phyloP scores from a whole-genome alignment of 2,329 filamentous ascomycete genomes.

The Balansia obtecta region DNA sequence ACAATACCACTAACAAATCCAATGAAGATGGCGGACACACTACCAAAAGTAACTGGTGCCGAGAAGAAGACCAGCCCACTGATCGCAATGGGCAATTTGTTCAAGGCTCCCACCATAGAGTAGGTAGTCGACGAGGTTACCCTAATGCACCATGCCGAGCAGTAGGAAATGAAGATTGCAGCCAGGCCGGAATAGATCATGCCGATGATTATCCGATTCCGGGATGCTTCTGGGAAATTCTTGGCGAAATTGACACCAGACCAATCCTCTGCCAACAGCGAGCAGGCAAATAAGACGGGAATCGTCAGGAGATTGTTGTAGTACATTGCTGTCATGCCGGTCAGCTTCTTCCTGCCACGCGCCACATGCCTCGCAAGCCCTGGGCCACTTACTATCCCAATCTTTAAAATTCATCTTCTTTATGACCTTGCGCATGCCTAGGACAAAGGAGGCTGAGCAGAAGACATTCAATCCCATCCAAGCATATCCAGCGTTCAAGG shows the following conservation, averaged over 20 bases:
- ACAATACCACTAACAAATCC: slow-evolving; percentile 89
- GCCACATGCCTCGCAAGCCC: background rate
- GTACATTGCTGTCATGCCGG: slow-evolving; percentile 73
- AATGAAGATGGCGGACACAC: slow-evolving; percentile 79
- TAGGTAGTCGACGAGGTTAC: slow-evolving; percentile 96
- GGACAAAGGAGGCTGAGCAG: slow-evolving; percentile 78
- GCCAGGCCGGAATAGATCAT: slow-evolving; percentile 92
- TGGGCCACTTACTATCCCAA: slow-evolving; percentile 73
- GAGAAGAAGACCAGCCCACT: slow-evolving; percentile 92
- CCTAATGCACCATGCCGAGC: slow-evolving; percentile 96
- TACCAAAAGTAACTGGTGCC: slow-evolving; percentile 82
- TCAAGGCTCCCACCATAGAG: slow-evolving; percentile 95
- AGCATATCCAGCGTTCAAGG: slow-evolving; percentile 84
- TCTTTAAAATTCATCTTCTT: slow-evolving; percentile 99
- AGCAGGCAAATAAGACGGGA: slow-evolving; percentile 73
- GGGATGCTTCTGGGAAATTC: slow-evolving; percentile 78
- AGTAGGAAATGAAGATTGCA: slow-evolving; percentile 98
- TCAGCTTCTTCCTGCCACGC: background rate
- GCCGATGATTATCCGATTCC: slow-evolving; percentile 68
- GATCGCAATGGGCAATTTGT: slow-evolving; percentile 93
- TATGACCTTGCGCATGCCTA: slow-evolving; percentile 95
- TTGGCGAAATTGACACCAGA: slow-evolving; percentile 66
- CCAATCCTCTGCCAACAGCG: slow-evolving; percentile 84
- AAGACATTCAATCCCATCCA: slow-evolving; percentile 98
- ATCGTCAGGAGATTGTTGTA: slow-evolving; percentile 99